Evolutionary conservation across 352 stramenopile species (phyloP), one percentile per base, ranked within the genome.

Genomic region (Phytophthora citrophthora): DNA sequence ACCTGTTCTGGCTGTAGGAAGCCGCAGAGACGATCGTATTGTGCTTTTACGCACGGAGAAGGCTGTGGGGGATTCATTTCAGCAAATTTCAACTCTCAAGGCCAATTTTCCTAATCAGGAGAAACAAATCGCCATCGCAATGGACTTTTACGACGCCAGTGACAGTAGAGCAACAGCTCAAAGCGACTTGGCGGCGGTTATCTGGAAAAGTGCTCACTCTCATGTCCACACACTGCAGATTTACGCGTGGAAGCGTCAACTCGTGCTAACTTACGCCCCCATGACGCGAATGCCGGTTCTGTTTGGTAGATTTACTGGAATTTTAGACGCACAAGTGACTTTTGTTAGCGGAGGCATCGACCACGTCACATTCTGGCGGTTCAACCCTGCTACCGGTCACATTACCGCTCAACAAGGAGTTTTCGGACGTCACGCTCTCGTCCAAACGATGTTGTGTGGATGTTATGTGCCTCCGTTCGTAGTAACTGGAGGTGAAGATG

Each of bases 261-360:
- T 75, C n/a, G 13, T 74, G 29, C 26, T 82, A 16, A 52, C 61
- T 3, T 57, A 82, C 29, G 56, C 69, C 3, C 31, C 78, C 10
- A 91, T 90, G 72, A 90, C 84, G 4, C 58, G 62, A 7, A 39
- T 83, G 2, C 84, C 81, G 2, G 78, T 91, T 5, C 48, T 89
- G 0, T 93, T 90, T 47, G 76, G 79, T 1, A 78, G 79, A 48
- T 91, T 91, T 55, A 47, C 34, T 2, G 54, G 47, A 8, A 50
- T 29, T 13, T 64, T 48, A 12, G 47, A 57, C 31, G 34, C 10
- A 7, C 55, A 13, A 11, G 66, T 75, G 16, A 32, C 43, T 1
- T 90, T 93, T 54, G 77, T 93, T 18, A 87, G 64, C 20, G 82
- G 81, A n/a, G 82, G 84, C n/a, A 53, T 93, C 15, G 70, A 90